Evolutionary conservation across 2,329 filamentous ascomycete genomes (phyloP).

Genomic region (Fusarium brachygibbosum): DNA sequence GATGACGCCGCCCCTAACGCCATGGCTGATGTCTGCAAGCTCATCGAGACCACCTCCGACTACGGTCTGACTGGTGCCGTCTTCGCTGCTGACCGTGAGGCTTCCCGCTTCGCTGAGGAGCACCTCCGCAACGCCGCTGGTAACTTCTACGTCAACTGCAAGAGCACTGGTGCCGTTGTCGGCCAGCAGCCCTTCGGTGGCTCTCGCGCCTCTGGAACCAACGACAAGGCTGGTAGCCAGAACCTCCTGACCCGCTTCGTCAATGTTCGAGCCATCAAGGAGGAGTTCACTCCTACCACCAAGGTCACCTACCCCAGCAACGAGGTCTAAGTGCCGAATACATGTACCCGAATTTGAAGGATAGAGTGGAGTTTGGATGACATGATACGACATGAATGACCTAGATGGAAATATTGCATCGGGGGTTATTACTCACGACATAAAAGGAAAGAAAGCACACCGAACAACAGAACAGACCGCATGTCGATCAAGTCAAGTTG

Average conservation of each 20-base stretch:
- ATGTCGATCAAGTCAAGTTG: constrained; percentile 22
- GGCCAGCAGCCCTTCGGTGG: constrained; percentile 81
- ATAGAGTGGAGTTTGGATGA: constrained; percentile 11
- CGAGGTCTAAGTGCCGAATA: constrained; percentile 62
- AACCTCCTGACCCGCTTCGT: constrained; percentile 76
- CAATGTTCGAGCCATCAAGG: constrained; percentile 77
- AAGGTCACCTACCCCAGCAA: constrained; percentile 80
- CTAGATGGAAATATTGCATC: constrained; percentile 4
- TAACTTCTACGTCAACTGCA: constrained; percentile 90
- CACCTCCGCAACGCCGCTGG: constrained; percentile 79
- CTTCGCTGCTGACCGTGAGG: constrained; percentile 77
- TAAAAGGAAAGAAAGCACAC: constrained; percentile 13
- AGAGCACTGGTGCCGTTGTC: constrained; percentile 80
- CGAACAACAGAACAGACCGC: constrained; percentile 19
- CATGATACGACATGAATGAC: constrained; percentile 31
- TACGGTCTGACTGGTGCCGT: constrained; percentile 84
- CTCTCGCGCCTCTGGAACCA: constrained; percentile 76
- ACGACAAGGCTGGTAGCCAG: constrained; percentile 78
- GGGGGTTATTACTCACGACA: constrained; percentile 19
- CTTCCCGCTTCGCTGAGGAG: constrained; percentile 77
- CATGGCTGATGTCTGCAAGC: constrained; percentile 70
- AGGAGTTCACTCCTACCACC: constrained; percentile 77
- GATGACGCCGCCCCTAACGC: constrained; percentile 72
- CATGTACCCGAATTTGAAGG: not conserved
- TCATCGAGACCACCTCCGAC: constrained; percentile 79